Conservation (phyloP, 768 basidiomycete species). For the Tylopilus cervinicoccineus region DNA sequence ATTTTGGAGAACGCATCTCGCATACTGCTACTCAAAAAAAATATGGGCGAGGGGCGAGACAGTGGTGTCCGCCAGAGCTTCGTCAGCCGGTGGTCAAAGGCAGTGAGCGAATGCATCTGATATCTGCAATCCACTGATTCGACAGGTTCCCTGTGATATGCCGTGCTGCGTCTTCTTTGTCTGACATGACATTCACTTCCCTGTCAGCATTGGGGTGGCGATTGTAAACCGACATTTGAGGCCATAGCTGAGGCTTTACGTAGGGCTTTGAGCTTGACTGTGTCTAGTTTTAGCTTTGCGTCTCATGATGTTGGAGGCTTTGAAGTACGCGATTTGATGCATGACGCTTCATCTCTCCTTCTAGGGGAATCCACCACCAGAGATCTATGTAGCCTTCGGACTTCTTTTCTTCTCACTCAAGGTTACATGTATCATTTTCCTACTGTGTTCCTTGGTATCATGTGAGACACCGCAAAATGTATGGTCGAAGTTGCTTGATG, state of each 20-base stretch:
- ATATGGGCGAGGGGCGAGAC: conserved; percentile 63
- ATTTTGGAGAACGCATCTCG: conserved; percentile 76
- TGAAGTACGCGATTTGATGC: conserved; percentile 39
- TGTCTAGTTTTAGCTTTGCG: conserved; percentile 68
- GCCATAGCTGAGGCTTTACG: conserved; percentile 75
- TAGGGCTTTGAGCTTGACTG: conserved; percentile 59
- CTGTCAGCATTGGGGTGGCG: conserved; percentile 65
- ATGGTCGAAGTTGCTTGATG: conserved; percentile 59
- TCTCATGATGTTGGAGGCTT: conserved; percentile 79
- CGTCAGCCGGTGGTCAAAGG: conserved; percentile 69
- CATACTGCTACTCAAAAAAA: conserved; percentile 53
- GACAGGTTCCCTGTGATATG: conserved; percentile 17
- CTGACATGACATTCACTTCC: conserved; percentile 10
- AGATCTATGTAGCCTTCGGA: conserved; percentile 71
- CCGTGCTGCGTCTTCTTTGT: neutral
- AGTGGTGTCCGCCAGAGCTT: conserved; percentile 64
- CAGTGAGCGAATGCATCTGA: conserved; percentile 17
- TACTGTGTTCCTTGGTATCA: conserved; percentile 78
- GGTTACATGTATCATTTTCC: conserved; percentile 67
- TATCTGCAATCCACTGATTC: neutral
- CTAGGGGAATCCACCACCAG: conserved; percentile 61
- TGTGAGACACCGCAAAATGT: conserved; percentile 62
- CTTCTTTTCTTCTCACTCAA: conserved; percentile 73
- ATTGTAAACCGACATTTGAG: conserved; percentile 73
- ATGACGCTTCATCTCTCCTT: neutral